A percentile compares a stretch with the other conserved stretches of the same genome.
phyloP scores from a whole-genome alignment of 2,329 filamentous ascomycete species.

The Hypoxylon sp. region DNA sequence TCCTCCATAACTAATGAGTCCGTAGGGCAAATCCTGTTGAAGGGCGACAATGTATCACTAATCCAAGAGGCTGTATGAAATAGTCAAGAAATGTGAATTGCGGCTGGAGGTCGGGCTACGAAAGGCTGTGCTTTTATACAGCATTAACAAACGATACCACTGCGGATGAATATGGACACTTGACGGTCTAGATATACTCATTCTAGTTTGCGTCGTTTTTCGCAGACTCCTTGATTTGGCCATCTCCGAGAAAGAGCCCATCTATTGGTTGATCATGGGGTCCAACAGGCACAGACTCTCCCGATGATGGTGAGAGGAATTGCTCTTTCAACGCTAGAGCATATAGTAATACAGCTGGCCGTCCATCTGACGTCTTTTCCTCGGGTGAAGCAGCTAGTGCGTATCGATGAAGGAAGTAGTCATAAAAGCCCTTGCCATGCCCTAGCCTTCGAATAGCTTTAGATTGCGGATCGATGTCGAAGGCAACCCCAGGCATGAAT shows the following conservation, averaged over 20 bases:
- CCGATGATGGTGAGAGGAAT: conserved; percentile 72
- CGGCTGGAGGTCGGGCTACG: conserved; percentile 11
- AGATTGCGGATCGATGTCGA: conserved; percentile 73
- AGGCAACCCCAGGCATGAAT: conserved; percentile 92
- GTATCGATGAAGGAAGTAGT: conserved; percentile 89
- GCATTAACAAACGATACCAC: conserved; percentile 28
- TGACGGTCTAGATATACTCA: conserved; percentile 35
- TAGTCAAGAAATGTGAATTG: conserved; percentile 30
- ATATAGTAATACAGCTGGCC: conserved; percentile 68
- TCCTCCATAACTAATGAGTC: conserved; percentile 42
- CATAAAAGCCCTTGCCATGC: conserved; percentile 97
- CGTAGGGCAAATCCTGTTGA: conserved; percentile 74
- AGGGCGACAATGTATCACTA: conserved; percentile 76
- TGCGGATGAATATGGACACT: conserved; percentile 28
- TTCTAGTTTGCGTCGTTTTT: conserved; percentile 46
- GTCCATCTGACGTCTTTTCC: conserved; percentile 53
- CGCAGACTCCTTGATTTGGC: conserved; percentile 66
- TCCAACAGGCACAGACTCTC: conserved; percentile 79
- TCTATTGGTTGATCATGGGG: conserved; percentile 85
- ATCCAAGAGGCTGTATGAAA: conserved; percentile 64
- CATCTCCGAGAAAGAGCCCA: conserved; percentile 80
- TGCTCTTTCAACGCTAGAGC: conserved; percentile 91
- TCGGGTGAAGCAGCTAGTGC: conserved; percentile 58
- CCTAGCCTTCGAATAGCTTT: conserved; percentile 81
- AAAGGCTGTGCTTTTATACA: conserved; percentile 18